Evolutionary conservation across 345 rosid genomes (phyloP).

Genomic region (Hypericum androsaemum): DNA sequence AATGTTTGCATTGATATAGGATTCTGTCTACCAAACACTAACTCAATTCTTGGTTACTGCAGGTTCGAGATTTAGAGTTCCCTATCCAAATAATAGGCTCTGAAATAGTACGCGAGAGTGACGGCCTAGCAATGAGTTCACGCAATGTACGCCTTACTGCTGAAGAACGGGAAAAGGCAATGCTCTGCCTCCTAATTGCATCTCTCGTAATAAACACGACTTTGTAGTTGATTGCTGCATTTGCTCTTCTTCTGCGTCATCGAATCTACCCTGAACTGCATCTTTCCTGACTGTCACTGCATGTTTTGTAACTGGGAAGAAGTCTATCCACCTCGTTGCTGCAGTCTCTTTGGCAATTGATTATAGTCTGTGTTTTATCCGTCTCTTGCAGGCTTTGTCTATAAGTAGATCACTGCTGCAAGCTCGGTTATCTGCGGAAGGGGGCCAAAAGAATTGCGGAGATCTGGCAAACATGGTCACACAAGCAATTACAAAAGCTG

Average conservation of each 20-base stretch:
- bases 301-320: too few relatives aligned
- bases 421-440: conserved; percentile 42
- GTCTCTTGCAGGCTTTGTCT: conserved; percentile 60
- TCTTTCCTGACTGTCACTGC: too few relatives aligned
- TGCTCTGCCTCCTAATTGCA: too few relatives aligned
- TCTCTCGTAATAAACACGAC: too few relatives aligned
- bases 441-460: conserved; percentile 33
- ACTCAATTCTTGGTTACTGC: conserved; percentile 7
- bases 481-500: conserved; percentile 41
- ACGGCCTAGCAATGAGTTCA: conserved; percentile 88
- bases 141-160: conserved; percentile 68
- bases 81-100: conserved; percentile 54
- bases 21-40: too few relatives aligned
- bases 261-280: not conserved
- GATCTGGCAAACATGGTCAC: conserved; percentile 38
- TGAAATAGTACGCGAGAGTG: conserved; percentile 55
- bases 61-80: conserved; percentile 88
- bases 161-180: conserved; percentile 54
- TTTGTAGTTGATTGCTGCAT: too few relatives aligned
- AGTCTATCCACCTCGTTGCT: too few relatives aligned
- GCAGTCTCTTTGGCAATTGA: not conserved
- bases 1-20: too few relatives aligned
- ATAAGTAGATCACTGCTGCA: conserved; percentile 47
- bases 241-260: not conserved
- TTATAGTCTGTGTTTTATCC: not conserved